A percentile compares a stretch with the other conserved stretches of the same genome.
These are phyloP conservation scores for Leccinum subrobustum DNA, from an alignment of 1,284 basidiomycete genomes.

Conservation along the genomic window DNA sequence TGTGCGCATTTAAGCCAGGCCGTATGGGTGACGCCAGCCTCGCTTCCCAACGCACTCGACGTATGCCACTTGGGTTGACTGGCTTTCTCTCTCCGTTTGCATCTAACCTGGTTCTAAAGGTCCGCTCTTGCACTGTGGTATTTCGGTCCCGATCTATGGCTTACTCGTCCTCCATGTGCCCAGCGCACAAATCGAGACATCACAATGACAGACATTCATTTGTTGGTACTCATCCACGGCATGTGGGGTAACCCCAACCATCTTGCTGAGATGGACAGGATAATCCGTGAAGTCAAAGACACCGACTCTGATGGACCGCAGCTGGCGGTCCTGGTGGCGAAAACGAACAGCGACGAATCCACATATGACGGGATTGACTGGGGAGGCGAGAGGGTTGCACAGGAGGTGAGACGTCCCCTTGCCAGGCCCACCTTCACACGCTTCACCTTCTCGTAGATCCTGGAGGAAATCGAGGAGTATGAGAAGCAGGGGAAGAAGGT, in stretches of 20 bases:
- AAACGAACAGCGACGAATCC: slow-evolving; percentile 52
- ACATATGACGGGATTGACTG: slow-evolving; percentile 79
- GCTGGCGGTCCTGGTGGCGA: slow-evolving; percentile 51
- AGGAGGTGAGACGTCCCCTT: slow-evolving; percentile 50
- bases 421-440: background rate
- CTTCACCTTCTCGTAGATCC: slow-evolving; percentile 40
- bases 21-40: slow-evolving; percentile 9
- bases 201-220: slow-evolving; percentile 43
- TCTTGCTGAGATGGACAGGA: slow-evolving; percentile 45
- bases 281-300: slow-evolving; percentile 41
- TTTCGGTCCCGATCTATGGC: background rate
- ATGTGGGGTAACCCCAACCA: slow-evolving; percentile 79
- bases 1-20: background rate
- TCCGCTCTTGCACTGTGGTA: background rate
- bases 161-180: background rate
- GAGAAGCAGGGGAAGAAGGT: slow-evolving; percentile 55
- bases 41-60: slow-evolving; percentile 2
- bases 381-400: slow-evolving; percentile 64
- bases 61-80: background rate
- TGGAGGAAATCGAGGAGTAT: slow-evolving; percentile 50
- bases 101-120: slow-evolving; percentile 1
- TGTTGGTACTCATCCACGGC: slow-evolving; percentile 76
- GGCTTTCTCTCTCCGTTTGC: background rate
- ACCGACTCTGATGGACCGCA: slow-evolving; percentile 19
- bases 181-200: slow-evolving; percentile 3